phyloP scores from a whole-genome alignment of 148 eudicot species.

The Rhododendron henanense region DNA sequence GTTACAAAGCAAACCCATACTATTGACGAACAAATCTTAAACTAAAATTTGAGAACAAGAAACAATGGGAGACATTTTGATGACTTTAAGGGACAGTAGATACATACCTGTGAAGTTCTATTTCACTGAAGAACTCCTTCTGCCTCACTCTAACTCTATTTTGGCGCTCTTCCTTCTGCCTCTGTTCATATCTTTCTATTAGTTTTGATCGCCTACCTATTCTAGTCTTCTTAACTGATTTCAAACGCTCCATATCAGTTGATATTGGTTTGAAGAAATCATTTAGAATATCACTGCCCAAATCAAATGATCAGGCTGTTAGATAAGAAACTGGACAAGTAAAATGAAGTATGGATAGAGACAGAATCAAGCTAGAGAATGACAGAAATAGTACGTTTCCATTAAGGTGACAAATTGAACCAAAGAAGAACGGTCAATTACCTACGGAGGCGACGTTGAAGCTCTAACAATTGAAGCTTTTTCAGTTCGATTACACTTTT shows the following conservation, averaged over 20 bases:
- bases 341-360: background rate
- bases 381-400: background rate
- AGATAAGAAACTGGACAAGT: background rate
- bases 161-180: constrained; percentile 97
- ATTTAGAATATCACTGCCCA: constrained; percentile 69
- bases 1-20: constrained; percentile 6
- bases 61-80: background rate
- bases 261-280: constrained; percentile 87
- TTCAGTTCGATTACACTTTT: constrained; percentile 93
- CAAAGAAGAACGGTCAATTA: constrained; percentile 21
- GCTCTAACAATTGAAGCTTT: constrained; percentile 83
- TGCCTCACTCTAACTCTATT: constrained; percentile 91
- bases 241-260: constrained; percentile 73
- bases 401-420: background rate
- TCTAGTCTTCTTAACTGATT: constrained; percentile 83
- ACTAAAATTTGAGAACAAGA: background rate
- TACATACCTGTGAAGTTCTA: constrained; percentile 86
- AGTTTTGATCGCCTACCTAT: constrained; percentile 90
- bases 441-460: constrained; percentile 94
- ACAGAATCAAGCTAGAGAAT: background rate
- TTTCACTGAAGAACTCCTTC: constrained; percentile 92
- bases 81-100: background rate
- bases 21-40: background rate
- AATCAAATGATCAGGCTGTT: constrained; percentile 4
- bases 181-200: constrained; percentile 86